Evolutionary conservation across 345 rosid genomes (phyloP), one percentile per base, ranked within the genome.

Genomic region (Tarenaya hassleriana): DNA sequence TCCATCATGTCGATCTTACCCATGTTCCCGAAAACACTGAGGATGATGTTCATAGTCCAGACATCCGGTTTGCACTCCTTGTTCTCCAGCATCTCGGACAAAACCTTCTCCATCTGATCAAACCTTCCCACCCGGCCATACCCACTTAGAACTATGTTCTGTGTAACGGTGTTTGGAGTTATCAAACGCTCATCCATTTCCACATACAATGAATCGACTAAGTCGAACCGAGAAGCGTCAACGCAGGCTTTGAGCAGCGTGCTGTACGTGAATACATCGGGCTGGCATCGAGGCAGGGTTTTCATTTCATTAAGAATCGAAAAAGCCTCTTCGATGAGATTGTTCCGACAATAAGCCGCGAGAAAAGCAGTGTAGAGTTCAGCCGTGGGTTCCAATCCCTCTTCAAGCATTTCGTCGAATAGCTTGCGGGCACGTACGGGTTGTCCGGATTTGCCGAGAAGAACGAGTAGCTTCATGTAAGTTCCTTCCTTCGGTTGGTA

Each of bases 31-130:
- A 87, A 91, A 62, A 91, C 81, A 35, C 88, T 73, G 33, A 91
- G 83, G 35, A 91, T 75, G 24, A 68, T 72, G 62, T 86, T 86
- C 96, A 86, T 82, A 7, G 95, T 91, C 98, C 98, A 91, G 44
- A 86, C 88, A 70, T 90, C 96, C 4, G 96, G 98, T 56, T 73
- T 86, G 59, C 88, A 74, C 4, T 59, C 55, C 3, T 65, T 56
- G 67, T 64, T 82, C 69, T 76, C 82, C 6, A 91, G 56, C 96
- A 91, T 87, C 29, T 74, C 87, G 0, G 85, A 76, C 16, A 91
- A 67, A 17, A 87, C 81, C 58, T 60, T 74, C 78, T 91, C 95
- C 98, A 91, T 87, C 69, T 77, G 82, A 16, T 87, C 95, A 61
- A 67, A 87, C 52, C 77, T 76, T 9, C 85, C 92, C 0, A 77